A percentile compares a stretch with the other conserved stretches of the same genome.
These are phyloP conservation scores for Clonostachys rosea DNA, from an alignment of 2,329 filamentous ascomycete species.

Conservation along the genomic window DNA sequence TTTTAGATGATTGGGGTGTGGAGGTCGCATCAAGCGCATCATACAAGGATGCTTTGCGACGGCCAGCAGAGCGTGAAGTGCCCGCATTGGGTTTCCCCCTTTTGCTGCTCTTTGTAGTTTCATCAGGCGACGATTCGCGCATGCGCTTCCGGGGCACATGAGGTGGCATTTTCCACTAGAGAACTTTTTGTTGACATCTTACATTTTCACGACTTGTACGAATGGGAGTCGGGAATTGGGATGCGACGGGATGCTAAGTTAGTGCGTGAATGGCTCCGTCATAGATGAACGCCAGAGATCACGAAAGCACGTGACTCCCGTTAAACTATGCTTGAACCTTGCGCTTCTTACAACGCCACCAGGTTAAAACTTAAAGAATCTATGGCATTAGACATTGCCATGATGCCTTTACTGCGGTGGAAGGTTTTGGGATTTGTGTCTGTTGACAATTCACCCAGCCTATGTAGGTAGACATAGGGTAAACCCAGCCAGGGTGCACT, in stretches of 20 bases:
- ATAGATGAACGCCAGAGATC: slow-evolving; percentile 15
- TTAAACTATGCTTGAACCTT: no score
- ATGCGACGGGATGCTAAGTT: neutral
- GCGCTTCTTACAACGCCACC: no score
- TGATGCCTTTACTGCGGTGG: no score
- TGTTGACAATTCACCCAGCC: no score
- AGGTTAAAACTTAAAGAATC: no score
- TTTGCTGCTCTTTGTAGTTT: slow-evolving; percentile 15
- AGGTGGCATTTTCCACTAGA: slow-evolving; percentile 57
- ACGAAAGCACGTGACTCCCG: slow-evolving; percentile 18
- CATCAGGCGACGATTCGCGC: slow-evolving; percentile 31
- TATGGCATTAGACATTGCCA: no score
- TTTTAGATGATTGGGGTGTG: slow-evolving; percentile 30
- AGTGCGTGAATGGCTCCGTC: slow-evolving; percentile 10
- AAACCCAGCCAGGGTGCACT: no score
- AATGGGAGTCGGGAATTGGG: no score
- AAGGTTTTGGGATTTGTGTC: no score
- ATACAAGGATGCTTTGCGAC: slow-evolving; percentile 53
- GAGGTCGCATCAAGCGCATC: slow-evolving; percentile 53
- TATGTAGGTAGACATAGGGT: no score
- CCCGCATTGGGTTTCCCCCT: slow-evolving; percentile 9
- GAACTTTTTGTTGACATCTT: neutral
- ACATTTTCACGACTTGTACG: no score
- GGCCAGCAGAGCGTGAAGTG: slow-evolving; percentile 6
- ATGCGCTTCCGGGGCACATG: slow-evolving; percentile 63